phyloP scores from a whole-genome alignment of 164 flowering plant species.

The Chimonanthus praecox region DNA sequence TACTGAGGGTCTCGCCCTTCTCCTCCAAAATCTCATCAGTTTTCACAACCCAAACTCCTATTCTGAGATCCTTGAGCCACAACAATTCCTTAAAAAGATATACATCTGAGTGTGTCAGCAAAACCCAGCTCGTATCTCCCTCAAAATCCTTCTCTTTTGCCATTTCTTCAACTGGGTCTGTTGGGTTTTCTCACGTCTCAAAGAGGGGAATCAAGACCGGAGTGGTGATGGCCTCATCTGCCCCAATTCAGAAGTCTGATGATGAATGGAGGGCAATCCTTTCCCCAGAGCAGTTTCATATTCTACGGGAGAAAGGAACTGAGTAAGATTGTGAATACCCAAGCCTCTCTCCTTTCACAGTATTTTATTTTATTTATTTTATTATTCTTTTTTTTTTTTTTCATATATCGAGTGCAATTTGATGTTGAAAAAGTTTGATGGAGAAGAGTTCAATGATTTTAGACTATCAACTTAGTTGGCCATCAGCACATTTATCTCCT shows the following conservation, averaged over 20 bases:
- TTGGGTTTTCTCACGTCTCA: background rate
- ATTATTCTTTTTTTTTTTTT: background rate
- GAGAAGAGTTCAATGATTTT: too few species aligned
- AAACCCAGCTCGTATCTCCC: background rate
- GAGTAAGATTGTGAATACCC: slow-evolving; percentile 37
- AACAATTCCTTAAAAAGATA: too few species aligned
- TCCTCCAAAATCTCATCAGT: background rate
- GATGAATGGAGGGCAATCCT: slow-evolving; percentile 81
- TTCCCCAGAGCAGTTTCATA: slow-evolving; percentile 72
- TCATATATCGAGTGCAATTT: too few species aligned
- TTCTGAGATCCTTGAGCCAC: background rate
- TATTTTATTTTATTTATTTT: background rate
- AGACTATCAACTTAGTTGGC: too few species aligned
- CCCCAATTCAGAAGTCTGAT: slow-evolving; percentile 51
- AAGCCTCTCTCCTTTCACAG: background rate
- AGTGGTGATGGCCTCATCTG: slow-evolving; percentile 27
- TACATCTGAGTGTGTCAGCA: background rate
- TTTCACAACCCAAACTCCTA: background rate
- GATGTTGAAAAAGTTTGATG: too few species aligned
- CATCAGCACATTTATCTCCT: too few species aligned
- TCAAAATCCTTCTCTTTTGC: background rate
- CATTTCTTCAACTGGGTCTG: background rate
- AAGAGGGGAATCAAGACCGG: too few species aligned
- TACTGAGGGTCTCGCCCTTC: too few species aligned
- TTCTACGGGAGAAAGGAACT: slow-evolving; percentile 69